A percentile compares a stretch with the other conserved stretches of the same genome.
Evolutionary conservation across 345 rosid genomes (phyloP).

Genomic region (Camelina sativa): DNA sequence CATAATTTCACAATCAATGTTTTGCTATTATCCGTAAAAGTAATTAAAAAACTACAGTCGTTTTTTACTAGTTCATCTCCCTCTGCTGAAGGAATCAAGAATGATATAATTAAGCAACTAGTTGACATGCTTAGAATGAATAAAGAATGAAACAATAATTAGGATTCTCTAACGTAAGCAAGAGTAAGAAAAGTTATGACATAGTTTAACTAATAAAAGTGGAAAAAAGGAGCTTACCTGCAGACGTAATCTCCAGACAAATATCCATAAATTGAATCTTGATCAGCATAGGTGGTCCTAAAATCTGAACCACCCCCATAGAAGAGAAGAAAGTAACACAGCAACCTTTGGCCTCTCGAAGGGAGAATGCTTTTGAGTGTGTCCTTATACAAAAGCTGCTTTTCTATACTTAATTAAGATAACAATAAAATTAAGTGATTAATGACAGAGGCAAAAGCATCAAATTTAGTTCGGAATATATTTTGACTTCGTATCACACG

Average conservation of each 20-base stretch:
- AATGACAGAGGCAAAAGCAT: slow-evolving; percentile 48
- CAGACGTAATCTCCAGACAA: slow-evolving; percentile 43
- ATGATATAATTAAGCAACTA: slow-evolving; percentile 34
- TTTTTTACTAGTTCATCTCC: slow-evolving; percentile 15
- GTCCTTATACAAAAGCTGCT: slow-evolving; percentile 42
- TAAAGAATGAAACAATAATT: slow-evolving; percentile 37
- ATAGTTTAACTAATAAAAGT: slow-evolving; percentile 39
- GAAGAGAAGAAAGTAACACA: slow-evolving; percentile 43
- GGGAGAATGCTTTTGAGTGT: slow-evolving; percentile 41
- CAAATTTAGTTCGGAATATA: slow-evolving; percentile 32
- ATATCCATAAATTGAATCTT: slow-evolving; percentile 41
- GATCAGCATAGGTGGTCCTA: slow-evolving; percentile 46
- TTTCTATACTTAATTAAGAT: slow-evolving; percentile 34
- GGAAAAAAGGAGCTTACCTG: slow-evolving; percentile 39
- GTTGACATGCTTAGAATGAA: slow-evolving; percentile 41
- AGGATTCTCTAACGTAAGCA: slow-evolving; percentile 47
- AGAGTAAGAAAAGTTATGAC: slow-evolving; percentile 38
- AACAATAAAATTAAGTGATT: slow-evolving; percentile 40
- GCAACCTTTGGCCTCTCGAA: slow-evolving; percentile 48
- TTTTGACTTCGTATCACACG: slow-evolving; percentile 44
- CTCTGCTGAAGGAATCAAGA: slow-evolving; percentile 34
- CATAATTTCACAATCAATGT: background rate
- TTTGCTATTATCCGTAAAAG: slow-evolving; percentile 21
- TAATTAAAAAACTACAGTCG: too few species aligned
- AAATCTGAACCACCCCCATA: slow-evolving; percentile 35